These are phyloP conservation scores for Populus tremula DNA, from an alignment of 345 rosid species.

Conservation along the genomic window DNA sequence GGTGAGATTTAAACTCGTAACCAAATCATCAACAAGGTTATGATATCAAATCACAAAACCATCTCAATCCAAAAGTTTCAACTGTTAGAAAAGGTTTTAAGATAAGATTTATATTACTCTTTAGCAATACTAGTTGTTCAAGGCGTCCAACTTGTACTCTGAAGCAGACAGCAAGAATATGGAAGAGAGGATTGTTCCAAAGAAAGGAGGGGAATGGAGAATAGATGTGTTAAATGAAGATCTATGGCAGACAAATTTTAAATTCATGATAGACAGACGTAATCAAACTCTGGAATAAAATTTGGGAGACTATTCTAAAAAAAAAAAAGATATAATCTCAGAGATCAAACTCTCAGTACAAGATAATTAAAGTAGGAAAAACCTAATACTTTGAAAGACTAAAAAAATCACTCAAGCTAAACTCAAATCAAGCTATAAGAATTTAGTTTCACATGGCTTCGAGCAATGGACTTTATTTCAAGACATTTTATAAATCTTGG, in stretches of 20 bases:
- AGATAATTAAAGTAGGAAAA: not conserved
- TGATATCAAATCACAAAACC: too few species aligned
- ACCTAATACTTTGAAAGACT: not conserved
- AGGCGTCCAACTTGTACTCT: conserved; percentile 9
- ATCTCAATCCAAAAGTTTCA: too few species aligned
- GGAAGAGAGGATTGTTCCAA: not conserved
- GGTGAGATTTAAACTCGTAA: too few species aligned
- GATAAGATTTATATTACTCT: too few species aligned
- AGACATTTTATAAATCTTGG: not conserved
- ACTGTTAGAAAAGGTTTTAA: too few species aligned
- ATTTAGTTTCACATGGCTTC: not conserved
- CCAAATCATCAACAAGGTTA: too few species aligned
- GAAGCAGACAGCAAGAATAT: not conserved
- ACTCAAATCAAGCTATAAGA: not conserved
- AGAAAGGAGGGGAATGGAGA: not conserved
- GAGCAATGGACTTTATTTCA: not conserved
- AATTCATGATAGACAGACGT: not conserved
- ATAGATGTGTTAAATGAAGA: not conserved
- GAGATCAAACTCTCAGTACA: not conserved
- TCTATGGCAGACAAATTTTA: not conserved
- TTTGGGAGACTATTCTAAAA: not conserved
- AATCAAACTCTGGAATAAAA: not conserved
- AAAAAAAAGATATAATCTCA: too few species aligned
- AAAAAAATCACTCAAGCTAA: not conserved
- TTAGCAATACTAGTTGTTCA: not conserved